Percentiles rank a stretch among this genome's conserved stretches.
Conservation (phyloP, 2,329 filamentous ascomycete genomes). For the Beauveria australis region DNA sequence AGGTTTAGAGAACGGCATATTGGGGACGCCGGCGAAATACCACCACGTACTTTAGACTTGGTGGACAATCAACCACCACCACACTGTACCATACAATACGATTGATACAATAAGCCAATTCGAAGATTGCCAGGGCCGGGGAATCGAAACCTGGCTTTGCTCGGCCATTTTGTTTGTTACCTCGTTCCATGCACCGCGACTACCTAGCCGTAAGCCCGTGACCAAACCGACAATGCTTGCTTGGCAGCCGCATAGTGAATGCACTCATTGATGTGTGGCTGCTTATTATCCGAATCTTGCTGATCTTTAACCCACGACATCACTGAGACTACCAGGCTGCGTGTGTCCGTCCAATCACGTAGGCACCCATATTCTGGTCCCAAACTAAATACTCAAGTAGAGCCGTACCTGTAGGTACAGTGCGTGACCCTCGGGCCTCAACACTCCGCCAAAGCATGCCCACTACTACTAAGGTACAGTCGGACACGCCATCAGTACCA, state of each 20-base stretch:
- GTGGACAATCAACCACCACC: conserved; percentile 1
- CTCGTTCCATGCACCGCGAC: background rate
- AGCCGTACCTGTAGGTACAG: background rate
- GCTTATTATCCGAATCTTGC: background rate
- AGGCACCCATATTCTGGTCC: background rate
- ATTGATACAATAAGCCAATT: conserved; percentile 11
- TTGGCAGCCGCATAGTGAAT: background rate
- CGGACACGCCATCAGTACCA: background rate
- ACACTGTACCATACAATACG: conserved; percentile 12
- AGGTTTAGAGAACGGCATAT: conserved; percentile 1
- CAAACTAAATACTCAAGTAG: background rate
- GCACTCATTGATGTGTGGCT: background rate
- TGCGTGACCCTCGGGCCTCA: background rate
- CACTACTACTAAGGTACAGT: background rate
- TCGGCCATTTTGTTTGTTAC: conserved; percentile 1
- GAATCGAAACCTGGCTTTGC: background rate
- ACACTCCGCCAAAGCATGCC: background rate
- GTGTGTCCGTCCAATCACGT: background rate
- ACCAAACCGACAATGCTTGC: background rate
- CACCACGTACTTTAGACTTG: conserved; percentile 12
- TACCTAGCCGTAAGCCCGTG: background rate
- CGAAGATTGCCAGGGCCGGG: background rate
- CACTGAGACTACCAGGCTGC: background rate
- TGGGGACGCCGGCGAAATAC: conserved; percentile 6
- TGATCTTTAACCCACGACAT: background rate